A percentile compares a stretch with the other conserved stretches of the same genome.
These are phyloP conservation scores for Irineochytrium annulatum DNA, from an alignment of 192 early-diverging fungal genomes.

Conservation along the genomic window DNA sequence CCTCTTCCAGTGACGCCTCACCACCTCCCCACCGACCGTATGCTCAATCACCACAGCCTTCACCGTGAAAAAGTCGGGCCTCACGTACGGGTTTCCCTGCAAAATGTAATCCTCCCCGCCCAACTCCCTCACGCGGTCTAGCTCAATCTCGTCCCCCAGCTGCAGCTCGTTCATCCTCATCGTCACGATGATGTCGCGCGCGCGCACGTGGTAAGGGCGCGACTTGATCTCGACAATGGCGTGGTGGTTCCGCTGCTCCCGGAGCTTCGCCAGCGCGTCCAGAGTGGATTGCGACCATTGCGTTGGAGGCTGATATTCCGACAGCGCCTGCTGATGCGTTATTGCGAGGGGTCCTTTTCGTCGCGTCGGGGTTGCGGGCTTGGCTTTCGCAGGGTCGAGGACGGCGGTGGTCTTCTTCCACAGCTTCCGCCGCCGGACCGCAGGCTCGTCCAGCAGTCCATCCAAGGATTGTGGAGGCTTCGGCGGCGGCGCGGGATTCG, in stretches of 20 bases:
- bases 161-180: conserved; percentile 77
- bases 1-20: conserved; percentile 34
- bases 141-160: conserved; percentile 80
- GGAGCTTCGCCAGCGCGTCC: conserved; percentile 30
- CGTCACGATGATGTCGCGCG: conserved; percentile 84
- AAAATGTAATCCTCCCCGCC: conserved; percentile 79
- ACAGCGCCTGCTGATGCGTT: no score
- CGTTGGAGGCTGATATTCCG: no score
- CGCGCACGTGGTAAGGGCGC: conserved; percentile 81
- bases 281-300: conserved; percentile 16
- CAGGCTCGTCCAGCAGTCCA: no score
- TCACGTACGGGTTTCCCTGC: conserved; percentile 79
- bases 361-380: no score
- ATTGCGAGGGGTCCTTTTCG: no score
- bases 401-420: no score
- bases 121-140: conserved; percentile 85
- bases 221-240: conserved; percentile 85
- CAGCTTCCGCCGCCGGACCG: no score
- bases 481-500: no score
- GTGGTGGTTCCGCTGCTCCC: conserved; percentile 50
- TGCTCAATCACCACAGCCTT: conserved; percentile 90
- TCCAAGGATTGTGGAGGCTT: no score
- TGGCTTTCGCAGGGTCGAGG: no score
- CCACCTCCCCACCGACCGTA: conserved; percentile 42
- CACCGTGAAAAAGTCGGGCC: conserved; percentile 66